A percentile compares a stretch with the other conserved stretches of the same genome.
phyloP scores from a whole-genome alignment of 2,329 filamentous ascomycete genomes.

The Leptodontidium sp. region DNA sequence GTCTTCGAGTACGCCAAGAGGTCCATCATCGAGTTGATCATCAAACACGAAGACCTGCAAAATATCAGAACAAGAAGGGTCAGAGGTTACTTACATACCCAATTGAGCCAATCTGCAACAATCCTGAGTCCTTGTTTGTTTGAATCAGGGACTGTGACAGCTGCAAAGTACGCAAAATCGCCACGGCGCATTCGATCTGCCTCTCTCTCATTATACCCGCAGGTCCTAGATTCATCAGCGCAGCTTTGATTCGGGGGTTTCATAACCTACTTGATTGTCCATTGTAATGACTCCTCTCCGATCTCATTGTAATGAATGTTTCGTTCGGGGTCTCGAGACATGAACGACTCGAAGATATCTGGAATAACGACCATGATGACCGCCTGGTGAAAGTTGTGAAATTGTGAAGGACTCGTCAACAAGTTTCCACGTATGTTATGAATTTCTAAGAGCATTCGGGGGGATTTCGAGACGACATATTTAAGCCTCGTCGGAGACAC shows the following conservation, averaged over 20 bases:
- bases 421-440: too few relatives aligned
- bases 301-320: not conserved
- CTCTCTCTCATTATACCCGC: not conserved
- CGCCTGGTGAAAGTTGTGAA: not conserved
- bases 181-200: conserved; percentile 1
- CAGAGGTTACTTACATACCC: not conserved
- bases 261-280: not conserved
- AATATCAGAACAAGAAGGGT: not conserved
- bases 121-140: not conserved
- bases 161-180: conserved; percentile 2
- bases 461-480: too few relatives aligned
- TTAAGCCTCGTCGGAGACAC: too few relatives aligned
- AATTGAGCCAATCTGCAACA: conserved; percentile 11
- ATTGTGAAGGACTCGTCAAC: too few relatives aligned
- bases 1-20: not conserved
- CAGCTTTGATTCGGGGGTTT: not conserved
- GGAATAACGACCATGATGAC: conserved; percentile 3
- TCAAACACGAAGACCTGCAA: conserved; percentile 10
- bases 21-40: conserved; percentile 17
- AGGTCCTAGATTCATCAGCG: not conserved
- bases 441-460: too few relatives aligned
- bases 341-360: conserved; percentile 13
- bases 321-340: not conserved
- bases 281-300: not conserved
- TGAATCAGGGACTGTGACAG: not conserved